Evolutionary conservation across 805 yeast genomes (phyloP), one percentile per base, ranked within the genome.

Genomic region (Wickerhamiella occidentalis): DNA sequence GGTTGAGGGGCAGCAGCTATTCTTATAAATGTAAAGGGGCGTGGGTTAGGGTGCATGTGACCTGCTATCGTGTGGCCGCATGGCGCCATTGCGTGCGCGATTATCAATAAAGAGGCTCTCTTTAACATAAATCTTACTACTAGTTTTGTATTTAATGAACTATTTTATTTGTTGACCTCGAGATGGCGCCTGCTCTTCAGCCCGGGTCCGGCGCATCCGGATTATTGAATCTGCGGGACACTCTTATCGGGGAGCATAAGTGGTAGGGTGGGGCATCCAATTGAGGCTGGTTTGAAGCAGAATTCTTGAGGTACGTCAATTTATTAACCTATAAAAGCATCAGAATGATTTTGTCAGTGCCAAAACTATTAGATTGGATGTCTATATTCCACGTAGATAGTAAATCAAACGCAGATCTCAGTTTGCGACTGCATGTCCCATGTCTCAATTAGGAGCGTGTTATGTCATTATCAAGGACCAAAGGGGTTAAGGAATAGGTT

Each of bases 1-100:
- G 18, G 44, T 33, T 21, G 42, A 49, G 29, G 19, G 42, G 19
- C 28, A 26, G 33, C 12, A 11, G 29, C 43, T 29, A 29, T 23
- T 23, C 38, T 33, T 33, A 33, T 33, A 33, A 33, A 33, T 33
- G 19, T 25, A 18, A 25, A 8, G n/a, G 43, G 26, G 46, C 46
- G 18, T 18, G 50, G 50, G 50, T 44, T 28, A 47, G 50, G 50
- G 50, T 28, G 26, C 36, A 15, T 36, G 48, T 17, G 23, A 26
- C 45, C 33, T 17, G 38, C 38, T 33, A 33, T 33, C 38, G 38
- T 33, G 19, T 33, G 38, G 38, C 4, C 38, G 38, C 38, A 33
- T 33, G 38, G 38, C 19, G 38, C 38, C 38, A 33, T 33, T 33
- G 38, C 38, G 38, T 33, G 38, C 19, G 38, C 38, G 38, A 33